A percentile compares a stretch with the other conserved stretches of the same genome.
Evolutionary conservation across 2,329 filamentous ascomycete species (phyloP).

Genomic region (Xylaria arbuscula): DNA sequence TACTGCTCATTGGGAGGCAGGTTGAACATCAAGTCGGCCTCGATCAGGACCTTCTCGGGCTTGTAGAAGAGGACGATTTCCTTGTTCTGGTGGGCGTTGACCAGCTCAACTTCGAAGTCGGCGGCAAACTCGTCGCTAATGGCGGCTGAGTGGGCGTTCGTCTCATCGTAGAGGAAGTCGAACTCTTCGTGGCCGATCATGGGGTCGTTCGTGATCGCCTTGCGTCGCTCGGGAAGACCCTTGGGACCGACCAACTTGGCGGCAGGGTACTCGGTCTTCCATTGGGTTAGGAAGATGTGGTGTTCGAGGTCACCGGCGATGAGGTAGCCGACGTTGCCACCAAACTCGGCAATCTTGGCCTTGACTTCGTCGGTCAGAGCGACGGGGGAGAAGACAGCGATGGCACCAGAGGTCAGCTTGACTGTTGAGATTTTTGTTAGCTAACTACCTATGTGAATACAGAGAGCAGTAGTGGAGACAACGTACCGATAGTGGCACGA

Average conservation of each 20-base stretch:
- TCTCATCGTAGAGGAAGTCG: slow-evolving; percentile 72
- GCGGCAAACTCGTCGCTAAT: slow-evolving; percentile 83
- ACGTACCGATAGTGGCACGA: slow-evolving; percentile 82
- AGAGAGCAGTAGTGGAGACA: neutral
- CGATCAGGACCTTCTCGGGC: slow-evolving; percentile 80
- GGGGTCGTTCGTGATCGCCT: slow-evolving; percentile 66
- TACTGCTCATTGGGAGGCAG: slow-evolving; percentile 90
- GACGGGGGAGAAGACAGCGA: slow-evolving; percentile 93
- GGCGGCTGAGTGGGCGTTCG: slow-evolving; percentile 60
- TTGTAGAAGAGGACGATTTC: slow-evolving; percentile 90
- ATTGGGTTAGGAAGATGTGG: slow-evolving; percentile 90
- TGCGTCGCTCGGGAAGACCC: slow-evolving; percentile 84
- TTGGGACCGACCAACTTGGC: slow-evolving; percentile 86
- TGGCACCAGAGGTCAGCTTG: slow-evolving; percentile 73
- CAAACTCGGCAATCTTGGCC: slow-evolving; percentile 70
- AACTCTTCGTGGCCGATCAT: slow-evolving; percentile 69
- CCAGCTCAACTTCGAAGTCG: slow-evolving; percentile 88
- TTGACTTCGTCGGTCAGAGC: slow-evolving; percentile 81
- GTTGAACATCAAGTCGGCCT: slow-evolving; percentile 94
- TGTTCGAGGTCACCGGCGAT: slow-evolving; percentile 91
- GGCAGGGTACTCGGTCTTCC: slow-evolving; percentile 80
- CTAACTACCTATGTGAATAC: neutral
- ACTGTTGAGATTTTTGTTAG: slow-evolving; percentile 33
- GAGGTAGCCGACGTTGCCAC: slow-evolving; percentile 82
- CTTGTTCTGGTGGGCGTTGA: slow-evolving; percentile 81